phyloP scores from a whole-genome alignment of 2,329 filamentous ascomycete species.

The Colletotrichum theobromicola region DNA sequence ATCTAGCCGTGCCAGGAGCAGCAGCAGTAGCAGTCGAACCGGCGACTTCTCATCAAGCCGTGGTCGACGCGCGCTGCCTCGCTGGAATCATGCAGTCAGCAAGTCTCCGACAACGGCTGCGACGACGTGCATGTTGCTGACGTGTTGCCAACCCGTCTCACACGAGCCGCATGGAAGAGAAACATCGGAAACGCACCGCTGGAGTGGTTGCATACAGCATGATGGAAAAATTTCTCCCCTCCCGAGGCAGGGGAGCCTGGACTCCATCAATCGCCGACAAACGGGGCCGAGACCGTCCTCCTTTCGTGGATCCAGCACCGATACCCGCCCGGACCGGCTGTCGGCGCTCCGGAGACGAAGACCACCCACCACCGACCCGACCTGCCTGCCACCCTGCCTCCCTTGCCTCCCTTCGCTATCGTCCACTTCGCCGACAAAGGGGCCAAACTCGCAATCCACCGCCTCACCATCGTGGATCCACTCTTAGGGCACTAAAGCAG shows the following conservation, averaged over 20 bases:
- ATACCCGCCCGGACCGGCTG: constrained; percentile 17
- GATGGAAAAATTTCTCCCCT: not conserved
- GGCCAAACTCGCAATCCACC: not conserved
- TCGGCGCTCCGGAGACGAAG: not conserved
- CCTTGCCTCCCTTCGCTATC: no score
- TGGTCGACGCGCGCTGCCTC: not conserved
- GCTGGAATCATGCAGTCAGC: not conserved
- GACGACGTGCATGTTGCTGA: not conserved
- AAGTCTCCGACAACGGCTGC: not conserved
- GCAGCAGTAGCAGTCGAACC: not conserved
- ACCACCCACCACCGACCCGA: not conserved
- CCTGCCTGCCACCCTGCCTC: not conserved
- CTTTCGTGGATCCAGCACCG: constrained; percentile 3
- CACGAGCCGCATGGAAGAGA: not conserved
- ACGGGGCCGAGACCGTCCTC: constrained; percentile 8
- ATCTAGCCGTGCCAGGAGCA: not conserved
- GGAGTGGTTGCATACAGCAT: not conserved
- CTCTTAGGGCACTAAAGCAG: not conserved
- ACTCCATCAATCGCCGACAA: constrained; percentile 6
- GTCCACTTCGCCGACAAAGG: not conserved
- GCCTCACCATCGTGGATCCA: not conserved
- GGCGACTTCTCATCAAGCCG: not conserved
- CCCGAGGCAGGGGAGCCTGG: not conserved
- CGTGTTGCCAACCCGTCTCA: not conserved
- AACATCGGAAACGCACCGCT: not conserved